Evolutionary conservation across 441 rosid genomes (phyloP).

Genomic region (Omphalea diandra): DNA sequence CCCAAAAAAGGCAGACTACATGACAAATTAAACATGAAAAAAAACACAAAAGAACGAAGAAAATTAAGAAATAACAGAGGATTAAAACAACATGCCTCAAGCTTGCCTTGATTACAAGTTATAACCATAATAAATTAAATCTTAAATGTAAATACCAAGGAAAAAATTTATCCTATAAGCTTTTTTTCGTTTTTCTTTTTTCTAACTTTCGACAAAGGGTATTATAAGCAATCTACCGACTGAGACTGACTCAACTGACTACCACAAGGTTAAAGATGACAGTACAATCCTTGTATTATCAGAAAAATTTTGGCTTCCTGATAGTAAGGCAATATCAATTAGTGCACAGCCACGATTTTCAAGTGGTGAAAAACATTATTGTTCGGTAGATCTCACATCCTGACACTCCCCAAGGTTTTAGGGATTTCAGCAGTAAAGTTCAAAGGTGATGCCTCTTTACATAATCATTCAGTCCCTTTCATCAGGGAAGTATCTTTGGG

Average conservation of each 20-base stretch:
- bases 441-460: neutral
- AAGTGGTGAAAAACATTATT: neutral
- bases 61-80: no score
- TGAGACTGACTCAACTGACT: no score
- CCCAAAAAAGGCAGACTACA: no score
- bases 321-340: neutral
- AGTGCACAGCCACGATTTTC: neutral
- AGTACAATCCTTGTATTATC: neutral
- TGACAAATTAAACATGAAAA: no score
- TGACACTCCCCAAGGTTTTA: neutral
- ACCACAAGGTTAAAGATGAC: neutral
- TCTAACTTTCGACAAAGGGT: neutral
- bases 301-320: neutral
- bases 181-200: neutral
- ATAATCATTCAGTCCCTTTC: conserved; percentile 18
- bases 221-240: neutral
- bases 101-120: neutral
- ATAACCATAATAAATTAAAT: neutral
- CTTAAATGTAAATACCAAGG: neutral
- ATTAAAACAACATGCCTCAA: neutral
- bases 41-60: no score
- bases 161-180: neutral
- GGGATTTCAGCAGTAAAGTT: neutral
- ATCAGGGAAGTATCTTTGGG: conserved; percentile 53
- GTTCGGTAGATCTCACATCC: neutral